Conservation (phyloP, 345 rosid genomes). For the Lepidium aucheri region DNA sequence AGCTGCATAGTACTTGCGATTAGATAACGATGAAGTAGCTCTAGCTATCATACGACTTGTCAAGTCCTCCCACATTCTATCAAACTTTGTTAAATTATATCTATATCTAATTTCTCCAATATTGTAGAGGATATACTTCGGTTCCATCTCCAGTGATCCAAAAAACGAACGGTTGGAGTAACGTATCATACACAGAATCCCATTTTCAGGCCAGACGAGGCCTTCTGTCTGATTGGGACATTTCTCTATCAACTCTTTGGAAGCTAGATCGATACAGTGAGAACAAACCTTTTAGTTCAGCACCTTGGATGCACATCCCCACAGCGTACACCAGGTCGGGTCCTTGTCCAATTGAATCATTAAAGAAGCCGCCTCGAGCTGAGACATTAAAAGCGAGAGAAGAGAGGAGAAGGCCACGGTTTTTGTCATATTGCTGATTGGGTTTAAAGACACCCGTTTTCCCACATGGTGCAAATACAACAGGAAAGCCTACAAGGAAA, state of each 20-base stretch:
- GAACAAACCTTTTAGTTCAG: not conserved
- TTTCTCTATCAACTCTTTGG: not conserved
- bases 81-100: not conserved
- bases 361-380: not conserved
- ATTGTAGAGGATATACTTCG: not conserved
- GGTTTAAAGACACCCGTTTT: not conserved
- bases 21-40: not conserved
- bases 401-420: constrained; percentile 20
- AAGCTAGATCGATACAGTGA: constrained; percentile 4
- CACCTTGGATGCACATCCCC: constrained; percentile 4
- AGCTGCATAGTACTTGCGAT: not conserved
- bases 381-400: no score
- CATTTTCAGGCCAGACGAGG: not conserved
- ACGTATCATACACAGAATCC: constrained; percentile 15
- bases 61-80: not conserved
- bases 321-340: not conserved
- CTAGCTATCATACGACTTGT: not conserved
- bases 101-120: not conserved
- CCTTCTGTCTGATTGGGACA: not conserved
- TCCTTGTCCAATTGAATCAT: constrained; percentile 2
- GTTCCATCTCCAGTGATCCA: not conserved
- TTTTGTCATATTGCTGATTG: constrained; percentile 1
- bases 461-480: not conserved
- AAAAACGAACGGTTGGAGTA: constrained; percentile 19
- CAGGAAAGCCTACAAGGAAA: not conserved